Base-by-base conservation (phyloP, 1,139 yeast species). In the Suhomyces ambrosiae region DNA sequence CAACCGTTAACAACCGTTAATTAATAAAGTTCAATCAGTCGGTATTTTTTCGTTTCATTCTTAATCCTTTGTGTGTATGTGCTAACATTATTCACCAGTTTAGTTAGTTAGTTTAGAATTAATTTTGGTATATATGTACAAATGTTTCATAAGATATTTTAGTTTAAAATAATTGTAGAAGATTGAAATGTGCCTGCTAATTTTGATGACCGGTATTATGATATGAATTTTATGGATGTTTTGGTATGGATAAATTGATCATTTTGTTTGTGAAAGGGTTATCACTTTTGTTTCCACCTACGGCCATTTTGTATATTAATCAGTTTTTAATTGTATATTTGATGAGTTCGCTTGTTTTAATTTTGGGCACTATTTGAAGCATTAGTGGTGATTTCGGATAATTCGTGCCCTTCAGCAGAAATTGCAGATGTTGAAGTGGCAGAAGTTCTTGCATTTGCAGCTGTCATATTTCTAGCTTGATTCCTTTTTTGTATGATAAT, bases 401-500 rank as follows among this genome's bases (percentile, higher is more conserved):
- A 24, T 25, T 34, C 27, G 14, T 34, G 38, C 17, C 25, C 22
- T 27, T 38, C 37, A 2, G 35, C 27, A 17, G 36, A 23, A 19
- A 26, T n/a, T 11, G 23, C n/a, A n/a, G n/a, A 11, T 3, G 35
- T 13, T 1, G 35, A 18, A 5, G 38, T 22, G 5, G 39, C 27
- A 5, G 34, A 9, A 10, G 23, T 33, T 4, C 13, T 12, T 15
- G 30, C 16, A 13, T 7, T 27, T 3, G 19, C 14, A 5, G 29
- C 8, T 5, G 18, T n/a, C 3, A 22, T 11, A 3, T 19, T 6
- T 27, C 28, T 19, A 12, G 35, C 26, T 16, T 25, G 36, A 21
- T 31, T 46, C 41, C 62, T 48, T 41, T 56, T 64, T 22, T 48
- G 51, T 42, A 63, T 48, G n/a, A 56, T 51, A 11, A 45, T 45